Evolutionary conservation across 495 filamentous ascomycete species (phyloP).

Genomic region (Penicillium psychrofluorescens): DNA sequence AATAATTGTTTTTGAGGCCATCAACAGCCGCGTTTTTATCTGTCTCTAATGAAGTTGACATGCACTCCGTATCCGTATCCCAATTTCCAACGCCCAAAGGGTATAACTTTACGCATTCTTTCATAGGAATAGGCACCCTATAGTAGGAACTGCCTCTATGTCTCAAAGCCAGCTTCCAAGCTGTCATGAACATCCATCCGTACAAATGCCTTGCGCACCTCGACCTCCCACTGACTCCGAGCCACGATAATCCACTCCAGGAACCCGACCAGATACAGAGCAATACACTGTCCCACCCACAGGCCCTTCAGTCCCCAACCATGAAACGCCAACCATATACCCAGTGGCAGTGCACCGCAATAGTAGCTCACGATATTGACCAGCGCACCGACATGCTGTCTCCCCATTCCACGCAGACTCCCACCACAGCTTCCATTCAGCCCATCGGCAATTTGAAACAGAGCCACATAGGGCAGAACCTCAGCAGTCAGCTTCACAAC

Average conservation of each 20-base stretch:
- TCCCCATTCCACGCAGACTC: slow-evolving; percentile 73
- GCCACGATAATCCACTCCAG: slow-evolving; percentile 79
- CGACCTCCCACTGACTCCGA: slow-evolving; percentile 67
- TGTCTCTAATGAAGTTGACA: no score
- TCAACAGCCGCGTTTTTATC: no score
- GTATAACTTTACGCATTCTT: no score
- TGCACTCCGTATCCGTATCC: no score
- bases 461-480: slow-evolving; percentile 79
- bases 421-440: slow-evolving; percentile 83
- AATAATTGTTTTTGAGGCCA: no score
- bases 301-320: slow-evolving; percentile 80
- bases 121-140: no score
- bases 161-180: slow-evolving; percentile 28
- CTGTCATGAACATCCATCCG: slow-evolving; percentile 60
- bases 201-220: slow-evolving; percentile 69
- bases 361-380: slow-evolving; percentile 91
- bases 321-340: slow-evolving; percentile 82
- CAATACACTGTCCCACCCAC: slow-evolving; percentile 89
- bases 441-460: slow-evolving; percentile 94
- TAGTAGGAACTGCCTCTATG: no score
- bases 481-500: slow-evolving; percentile 74
- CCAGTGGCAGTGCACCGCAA: slow-evolving; percentile 72
- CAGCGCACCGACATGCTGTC: slow-evolving; percentile 82
- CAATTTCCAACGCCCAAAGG: no score
- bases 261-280: slow-evolving; percentile 72